Conservation (phyloP, 2,329 filamentous ascomycete genomes). For the Phialophora tarda region DNA sequence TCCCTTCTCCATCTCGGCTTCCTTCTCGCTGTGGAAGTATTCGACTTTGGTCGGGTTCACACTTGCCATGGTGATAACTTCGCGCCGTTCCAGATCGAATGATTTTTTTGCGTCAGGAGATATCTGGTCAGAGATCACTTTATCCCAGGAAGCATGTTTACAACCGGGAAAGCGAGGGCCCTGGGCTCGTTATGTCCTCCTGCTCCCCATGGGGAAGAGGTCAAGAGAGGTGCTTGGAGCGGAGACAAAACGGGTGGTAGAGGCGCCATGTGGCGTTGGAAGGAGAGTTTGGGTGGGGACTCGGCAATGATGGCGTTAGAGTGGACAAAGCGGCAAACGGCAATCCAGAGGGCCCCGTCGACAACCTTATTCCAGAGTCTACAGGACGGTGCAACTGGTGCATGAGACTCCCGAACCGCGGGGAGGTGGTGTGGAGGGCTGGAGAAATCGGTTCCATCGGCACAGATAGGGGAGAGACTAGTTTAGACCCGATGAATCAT, state of each 20-base stretch:
- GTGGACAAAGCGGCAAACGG: not conserved
- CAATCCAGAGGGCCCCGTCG: not conserved
- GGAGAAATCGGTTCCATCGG: not conserved
- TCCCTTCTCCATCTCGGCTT: not conserved
- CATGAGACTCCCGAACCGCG: not conserved
- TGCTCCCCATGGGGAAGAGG: not conserved
- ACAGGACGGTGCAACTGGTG: not conserved
- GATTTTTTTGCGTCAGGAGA: not conserved
- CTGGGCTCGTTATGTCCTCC: not conserved
- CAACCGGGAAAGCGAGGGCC: not conserved
- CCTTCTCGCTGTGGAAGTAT: constrained; percentile 2
- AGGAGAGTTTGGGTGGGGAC: not conserved
- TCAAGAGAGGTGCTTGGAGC: not conserved
- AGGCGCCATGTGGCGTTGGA: not conserved
- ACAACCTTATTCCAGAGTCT: not conserved
- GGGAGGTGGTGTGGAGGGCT: not conserved
- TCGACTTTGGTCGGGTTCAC: not conserved
- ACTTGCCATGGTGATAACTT: not conserved
- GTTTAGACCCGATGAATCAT: not conserved
- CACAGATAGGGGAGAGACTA: not conserved
- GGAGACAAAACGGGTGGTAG: not conserved
- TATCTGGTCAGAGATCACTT: not conserved
- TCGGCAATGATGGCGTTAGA: not conserved
- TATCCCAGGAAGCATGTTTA: not conserved
- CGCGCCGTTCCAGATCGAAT: not conserved